Conservation (phyloP, 192 early-diverging fungal species). For the Fimicolochytrium jonesii region DNA sequence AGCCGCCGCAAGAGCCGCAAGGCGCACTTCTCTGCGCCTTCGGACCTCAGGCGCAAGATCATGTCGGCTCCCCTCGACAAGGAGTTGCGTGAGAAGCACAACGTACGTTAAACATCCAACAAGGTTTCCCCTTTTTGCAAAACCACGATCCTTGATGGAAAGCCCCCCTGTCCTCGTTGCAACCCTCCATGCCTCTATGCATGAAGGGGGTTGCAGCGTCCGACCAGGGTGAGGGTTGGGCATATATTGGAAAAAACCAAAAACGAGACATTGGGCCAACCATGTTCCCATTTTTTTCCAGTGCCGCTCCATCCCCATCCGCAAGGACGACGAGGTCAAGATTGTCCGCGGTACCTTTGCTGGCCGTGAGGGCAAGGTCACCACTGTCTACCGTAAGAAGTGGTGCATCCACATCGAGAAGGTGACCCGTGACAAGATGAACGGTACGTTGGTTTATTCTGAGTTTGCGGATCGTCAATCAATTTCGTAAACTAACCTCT, state of each 20-base stretch:
- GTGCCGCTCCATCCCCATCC: conserved; percentile 92
- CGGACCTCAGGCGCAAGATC: conserved; percentile 89
- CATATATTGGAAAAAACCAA: background rate
- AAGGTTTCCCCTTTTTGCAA: too few relatives aligned
- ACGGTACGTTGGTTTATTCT: conserved; percentile 53
- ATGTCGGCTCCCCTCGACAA: conserved; percentile 96
- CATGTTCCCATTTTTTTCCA: conserved; percentile 27
- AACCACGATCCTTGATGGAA: conserved; percentile 9
- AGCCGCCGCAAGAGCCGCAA: conserved; percentile 36
- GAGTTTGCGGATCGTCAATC: background rate
- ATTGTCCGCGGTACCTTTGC: conserved; percentile 94
- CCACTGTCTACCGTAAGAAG: conserved; percentile 97
- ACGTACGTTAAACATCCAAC: conserved; percentile 49
- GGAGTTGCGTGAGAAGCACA: conserved; percentile 97
- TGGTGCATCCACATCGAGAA: conserved; percentile 99
- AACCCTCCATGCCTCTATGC: background rate
- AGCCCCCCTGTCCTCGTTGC: conserved; percentile 11
- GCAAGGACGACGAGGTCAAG: conserved; percentile 96
- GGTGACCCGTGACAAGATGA: conserved; percentile 94
- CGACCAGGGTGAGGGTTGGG: conserved; percentile 22
- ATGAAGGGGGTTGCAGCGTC: background rate
- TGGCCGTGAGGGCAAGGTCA: conserved; percentile 96
- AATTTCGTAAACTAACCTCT: background rate
- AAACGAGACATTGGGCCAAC: background rate
- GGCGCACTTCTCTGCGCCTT: conserved; percentile 98